Conservation (phyloP, 331 rosid genomes). For the Rosa hybrid region DNA sequence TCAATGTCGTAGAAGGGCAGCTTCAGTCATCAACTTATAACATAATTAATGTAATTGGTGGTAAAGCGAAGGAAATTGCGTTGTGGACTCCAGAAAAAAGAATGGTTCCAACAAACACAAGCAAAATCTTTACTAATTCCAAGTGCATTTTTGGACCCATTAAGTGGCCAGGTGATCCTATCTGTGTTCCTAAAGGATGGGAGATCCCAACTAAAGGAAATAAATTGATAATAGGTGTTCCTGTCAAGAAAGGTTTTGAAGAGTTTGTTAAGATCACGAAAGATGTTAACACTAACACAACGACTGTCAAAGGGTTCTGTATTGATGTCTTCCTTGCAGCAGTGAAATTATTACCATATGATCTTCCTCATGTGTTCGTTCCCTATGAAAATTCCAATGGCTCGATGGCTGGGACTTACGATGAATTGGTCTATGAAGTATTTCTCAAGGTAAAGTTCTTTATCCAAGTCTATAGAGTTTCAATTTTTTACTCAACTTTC, state of each 20-base stretch:
- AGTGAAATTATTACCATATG: neutral
- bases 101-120: too few species aligned
- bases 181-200: too few species aligned
- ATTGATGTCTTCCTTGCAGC: neutral
- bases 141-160: too few species aligned
- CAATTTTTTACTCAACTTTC: neutral
- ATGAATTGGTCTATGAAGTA: slow-evolving; percentile 20
- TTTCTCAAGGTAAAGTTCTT: slow-evolving; percentile 11
- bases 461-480: neutral
- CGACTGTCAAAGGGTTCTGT: neutral
- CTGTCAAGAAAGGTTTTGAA: neutral
- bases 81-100: too few species aligned
- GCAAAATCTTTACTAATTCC: too few species aligned
- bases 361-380: neutral
- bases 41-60: too few species aligned
- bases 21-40: too few species aligned
- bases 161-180: too few species aligned
- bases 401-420: neutral
- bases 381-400: neutral
- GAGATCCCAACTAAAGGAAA: too few species aligned
- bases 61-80: too few species aligned
- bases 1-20: too few species aligned
- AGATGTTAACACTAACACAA: neutral
- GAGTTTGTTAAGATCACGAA: neutral
- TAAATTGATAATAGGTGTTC: too few species aligned